Percentiles rank a stretch among this genome's conserved stretches.
Evolutionary conservation across 2,329 filamentous ascomycete genomes (phyloP).

Genomic region (Colletotrichum higginsianum): DNA sequence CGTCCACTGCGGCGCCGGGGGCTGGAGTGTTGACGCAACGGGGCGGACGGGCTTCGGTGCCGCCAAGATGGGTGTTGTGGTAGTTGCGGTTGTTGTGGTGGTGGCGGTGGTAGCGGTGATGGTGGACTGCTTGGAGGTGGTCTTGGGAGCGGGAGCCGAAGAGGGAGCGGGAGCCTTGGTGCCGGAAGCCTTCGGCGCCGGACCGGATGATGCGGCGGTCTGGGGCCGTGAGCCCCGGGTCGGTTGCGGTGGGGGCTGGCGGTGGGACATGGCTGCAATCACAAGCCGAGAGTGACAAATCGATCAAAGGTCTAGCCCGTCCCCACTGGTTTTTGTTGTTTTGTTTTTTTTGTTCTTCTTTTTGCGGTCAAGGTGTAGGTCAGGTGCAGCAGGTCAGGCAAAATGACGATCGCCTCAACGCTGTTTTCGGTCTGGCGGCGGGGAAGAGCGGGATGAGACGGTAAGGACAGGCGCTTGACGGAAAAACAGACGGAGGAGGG

Average conservation of each 20-base stretch:
- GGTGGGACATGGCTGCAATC: conserved; percentile 33
- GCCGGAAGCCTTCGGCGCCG: conserved; percentile 1
- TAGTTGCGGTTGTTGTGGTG: no score
- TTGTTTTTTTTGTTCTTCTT: no score
- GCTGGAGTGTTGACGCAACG: conserved; percentile 5
- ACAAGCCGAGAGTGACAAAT: conserved; percentile 1
- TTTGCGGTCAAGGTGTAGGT: not conserved
- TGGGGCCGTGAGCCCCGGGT: conserved; percentile 33
- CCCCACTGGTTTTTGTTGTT: conserved; percentile 4
- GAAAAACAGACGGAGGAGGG: not conserved
- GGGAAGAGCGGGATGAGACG: conserved; percentile 5
- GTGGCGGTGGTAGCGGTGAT: not conserved
- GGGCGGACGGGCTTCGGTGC: conserved; percentile 37
- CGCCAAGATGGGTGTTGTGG: conserved; percentile 5
- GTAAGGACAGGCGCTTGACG: conserved; percentile 32
- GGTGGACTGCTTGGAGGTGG: conserved; percentile 13
- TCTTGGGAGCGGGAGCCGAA: conserved; percentile 9
- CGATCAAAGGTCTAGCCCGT: not conserved
- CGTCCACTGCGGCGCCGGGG: conserved; percentile 29
- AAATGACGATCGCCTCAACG: conserved; percentile 27
- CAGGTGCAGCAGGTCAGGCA: not conserved
- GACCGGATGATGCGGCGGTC: not conserved
- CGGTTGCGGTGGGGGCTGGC: conserved; percentile 5
- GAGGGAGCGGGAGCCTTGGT: conserved; percentile 7
- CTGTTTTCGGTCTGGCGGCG: not conserved